Conservation (phyloP, 192 early-diverging fungal species). For the Mortierella alpina region DNA sequence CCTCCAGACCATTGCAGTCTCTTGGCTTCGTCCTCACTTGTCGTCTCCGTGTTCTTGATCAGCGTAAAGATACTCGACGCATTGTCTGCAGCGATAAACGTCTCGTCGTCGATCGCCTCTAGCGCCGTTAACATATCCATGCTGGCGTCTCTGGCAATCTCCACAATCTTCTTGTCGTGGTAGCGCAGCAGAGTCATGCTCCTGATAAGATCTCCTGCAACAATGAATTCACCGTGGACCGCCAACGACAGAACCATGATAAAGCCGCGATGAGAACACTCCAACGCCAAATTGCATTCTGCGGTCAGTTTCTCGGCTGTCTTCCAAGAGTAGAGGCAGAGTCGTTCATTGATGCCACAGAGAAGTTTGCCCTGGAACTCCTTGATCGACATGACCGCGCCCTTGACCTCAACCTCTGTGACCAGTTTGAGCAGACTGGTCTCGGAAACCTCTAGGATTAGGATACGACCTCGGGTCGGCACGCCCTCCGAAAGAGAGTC, state of each 20-base stretch:
- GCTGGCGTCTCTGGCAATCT: slow-evolving; percentile 70
- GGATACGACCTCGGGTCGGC: slow-evolving; percentile 76
- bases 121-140: slow-evolving; percentile 74
- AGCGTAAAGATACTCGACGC: slow-evolving; percentile 70
- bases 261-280: slow-evolving; percentile 52
- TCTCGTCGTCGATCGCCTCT: slow-evolving; percentile 67
- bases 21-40: slow-evolving; percentile 62
- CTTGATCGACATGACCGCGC: slow-evolving; percentile 72
- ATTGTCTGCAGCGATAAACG: slow-evolving; percentile 71
- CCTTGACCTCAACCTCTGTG: slow-evolving; percentile 59
- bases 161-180: slow-evolving; percentile 56
- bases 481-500: slow-evolving; percentile 64
- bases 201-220: slow-evolving; percentile 88
- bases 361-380: slow-evolving; percentile 73
- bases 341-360: slow-evolving; percentile 74
- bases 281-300: slow-evolving; percentile 15
- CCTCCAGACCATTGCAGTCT: slow-evolving; percentile 70
- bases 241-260: slow-evolving; percentile 69
- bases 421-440: slow-evolving; percentile 66
- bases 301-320: slow-evolving; percentile 8
- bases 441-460: slow-evolving; percentile 68
- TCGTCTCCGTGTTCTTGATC: slow-evolving; percentile 60
- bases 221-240: slow-evolving; percentile 71
- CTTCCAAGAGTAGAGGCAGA: slow-evolving; percentile 36
- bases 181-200: slow-evolving; percentile 76